phyloP scores from a whole-genome alignment of 805 yeast genomes.

The Candida gorgasii region DNA sequence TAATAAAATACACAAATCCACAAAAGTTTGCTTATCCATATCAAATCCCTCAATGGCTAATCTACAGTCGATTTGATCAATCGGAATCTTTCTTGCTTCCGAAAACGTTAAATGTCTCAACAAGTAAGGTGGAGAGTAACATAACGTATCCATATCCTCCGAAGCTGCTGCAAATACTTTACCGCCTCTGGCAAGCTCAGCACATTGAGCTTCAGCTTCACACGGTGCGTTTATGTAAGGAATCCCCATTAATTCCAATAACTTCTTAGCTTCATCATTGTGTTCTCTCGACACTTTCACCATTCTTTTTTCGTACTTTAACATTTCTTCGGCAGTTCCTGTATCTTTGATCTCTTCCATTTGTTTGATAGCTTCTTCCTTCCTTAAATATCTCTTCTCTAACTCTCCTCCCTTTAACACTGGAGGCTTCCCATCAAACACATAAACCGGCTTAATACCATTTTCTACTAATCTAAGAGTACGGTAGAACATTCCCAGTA shows the following conservation, averaged over 20 bases:
- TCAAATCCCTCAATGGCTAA: slow-evolving; percentile 75
- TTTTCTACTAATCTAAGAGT: slow-evolving; percentile 86
- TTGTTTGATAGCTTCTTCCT: slow-evolving; percentile 80
- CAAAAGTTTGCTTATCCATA: slow-evolving; percentile 70
- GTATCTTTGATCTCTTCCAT: slow-evolving; percentile 76
- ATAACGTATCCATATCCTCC: slow-evolving; percentile 98
- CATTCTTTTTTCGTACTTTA: slow-evolving; percentile 78
- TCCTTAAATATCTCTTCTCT: slow-evolving; percentile 75
- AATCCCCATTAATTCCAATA: slow-evolving; percentile 88
- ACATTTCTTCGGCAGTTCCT: slow-evolving; percentile 74
- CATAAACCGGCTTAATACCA: slow-evolving; percentile 96
- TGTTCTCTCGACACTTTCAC: slow-evolving; percentile 89
- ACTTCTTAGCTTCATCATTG: slow-evolving; percentile 86
- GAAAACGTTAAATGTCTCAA: slow-evolving; percentile 91
- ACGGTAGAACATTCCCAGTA: slow-evolving; percentile 95
- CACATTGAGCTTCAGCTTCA: slow-evolving; percentile 99
- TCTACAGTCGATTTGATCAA: slow-evolving; percentile 73
- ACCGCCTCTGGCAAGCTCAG: slow-evolving; percentile 83
- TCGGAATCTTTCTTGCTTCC: slow-evolving; percentile 90
- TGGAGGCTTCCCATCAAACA: slow-evolving; percentile 98
- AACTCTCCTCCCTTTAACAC: slow-evolving; percentile 89
- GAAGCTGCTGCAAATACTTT: slow-evolving; percentile 97
- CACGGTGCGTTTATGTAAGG: slow-evolving; percentile 94
- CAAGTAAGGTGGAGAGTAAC: slow-evolving; percentile 82
- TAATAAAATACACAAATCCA: slow-evolving; percentile 87